Conservation (phyloP, 2,329 filamentous ascomycete genomes). For the Penicillium sumatraense region DNA sequence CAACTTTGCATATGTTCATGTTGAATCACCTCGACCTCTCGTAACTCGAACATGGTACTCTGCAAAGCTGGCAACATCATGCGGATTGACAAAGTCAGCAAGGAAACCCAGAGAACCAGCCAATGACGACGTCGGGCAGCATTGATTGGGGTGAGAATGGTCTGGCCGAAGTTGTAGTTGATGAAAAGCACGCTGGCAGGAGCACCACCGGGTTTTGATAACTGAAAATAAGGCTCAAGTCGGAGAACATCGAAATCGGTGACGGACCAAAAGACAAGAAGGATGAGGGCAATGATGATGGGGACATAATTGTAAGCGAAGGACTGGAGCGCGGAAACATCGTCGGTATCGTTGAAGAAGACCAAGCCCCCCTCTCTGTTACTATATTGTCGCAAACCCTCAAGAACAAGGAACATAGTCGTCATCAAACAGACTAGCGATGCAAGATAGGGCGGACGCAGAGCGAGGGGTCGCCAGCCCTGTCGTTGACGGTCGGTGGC, state of each 20-base stretch:
- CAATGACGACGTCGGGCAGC: slow-evolving; percentile 37
- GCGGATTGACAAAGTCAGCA: slow-evolving; percentile 37
- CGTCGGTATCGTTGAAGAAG: slow-evolving; percentile 35
- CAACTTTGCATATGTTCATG: slow-evolving; percentile 33
- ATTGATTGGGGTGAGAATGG: slow-evolving; percentile 37
- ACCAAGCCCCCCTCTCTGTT: slow-evolving; percentile 31
- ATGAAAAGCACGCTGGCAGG: slow-evolving; percentile 39
- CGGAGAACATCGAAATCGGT: slow-evolving; percentile 56
- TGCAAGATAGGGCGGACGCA: slow-evolving; percentile 36
- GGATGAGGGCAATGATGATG: slow-evolving; percentile 51
- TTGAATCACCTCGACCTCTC: slow-evolving; percentile 29
- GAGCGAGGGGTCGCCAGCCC: slow-evolving; percentile 39
- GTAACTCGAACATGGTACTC: slow-evolving; percentile 36
- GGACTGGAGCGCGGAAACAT: slow-evolving; percentile 31
- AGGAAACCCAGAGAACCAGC: slow-evolving; percentile 36
- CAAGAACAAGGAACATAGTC: slow-evolving; percentile 29
- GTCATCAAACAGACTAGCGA: slow-evolving; percentile 29
- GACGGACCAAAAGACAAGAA: slow-evolving; percentile 54
- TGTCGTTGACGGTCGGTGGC: slow-evolving; percentile 7
- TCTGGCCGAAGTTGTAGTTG: slow-evolving; percentile 44
- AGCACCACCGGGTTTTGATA: slow-evolving; percentile 37
- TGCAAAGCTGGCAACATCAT: slow-evolving; percentile 39
- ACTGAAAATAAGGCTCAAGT: slow-evolving; percentile 54
- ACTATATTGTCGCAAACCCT: slow-evolving; percentile 37
- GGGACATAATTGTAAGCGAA: slow-evolving; percentile 46